Conservation (phyloP, 73 alveolate species). For the Symbiodinium natans region DNA sequence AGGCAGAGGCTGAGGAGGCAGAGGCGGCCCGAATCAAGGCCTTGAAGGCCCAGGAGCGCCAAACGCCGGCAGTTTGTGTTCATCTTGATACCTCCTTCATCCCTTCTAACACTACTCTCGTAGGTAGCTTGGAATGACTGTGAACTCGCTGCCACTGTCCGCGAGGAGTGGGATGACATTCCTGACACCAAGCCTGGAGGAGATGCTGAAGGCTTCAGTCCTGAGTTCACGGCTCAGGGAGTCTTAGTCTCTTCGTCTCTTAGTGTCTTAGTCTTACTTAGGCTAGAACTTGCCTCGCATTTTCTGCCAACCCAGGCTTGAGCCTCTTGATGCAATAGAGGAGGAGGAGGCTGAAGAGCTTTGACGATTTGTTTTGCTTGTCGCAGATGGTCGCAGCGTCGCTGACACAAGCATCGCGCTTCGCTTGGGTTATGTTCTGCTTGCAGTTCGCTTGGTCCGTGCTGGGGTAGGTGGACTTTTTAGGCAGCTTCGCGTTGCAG, state of each 20-base stretch:
- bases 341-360: constrained; percentile 15
- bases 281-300: background rate
- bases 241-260: background rate
- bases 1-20: constrained; percentile 81
- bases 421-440: too few species aligned
- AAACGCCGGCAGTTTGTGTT: too few species aligned
- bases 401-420: too few species aligned
- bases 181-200: constrained; percentile 50
- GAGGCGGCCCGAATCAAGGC: constrained; percentile 83
- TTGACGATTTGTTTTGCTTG: too few species aligned
- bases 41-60: constrained; percentile 87
- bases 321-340: constrained; percentile 51
- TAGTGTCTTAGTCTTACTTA: background rate
- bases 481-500: too few species aligned
- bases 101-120: too few species aligned
- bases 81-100: too few species aligned
- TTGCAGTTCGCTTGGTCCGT: too few species aligned
- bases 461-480: too few species aligned
- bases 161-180: constrained; percentile 92
- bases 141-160: too few species aligned
- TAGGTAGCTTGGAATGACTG: too few species aligned
- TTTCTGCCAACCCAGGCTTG: background rate
- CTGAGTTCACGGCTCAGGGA: constrained; percentile 7
- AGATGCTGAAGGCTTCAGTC: constrained; percentile 75
- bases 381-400: too few species aligned